These are phyloP conservation scores for Scedosporium minutisporum DNA, from an alignment of 2,329 filamentous ascomycete genomes.

Conservation along the genomic window DNA sequence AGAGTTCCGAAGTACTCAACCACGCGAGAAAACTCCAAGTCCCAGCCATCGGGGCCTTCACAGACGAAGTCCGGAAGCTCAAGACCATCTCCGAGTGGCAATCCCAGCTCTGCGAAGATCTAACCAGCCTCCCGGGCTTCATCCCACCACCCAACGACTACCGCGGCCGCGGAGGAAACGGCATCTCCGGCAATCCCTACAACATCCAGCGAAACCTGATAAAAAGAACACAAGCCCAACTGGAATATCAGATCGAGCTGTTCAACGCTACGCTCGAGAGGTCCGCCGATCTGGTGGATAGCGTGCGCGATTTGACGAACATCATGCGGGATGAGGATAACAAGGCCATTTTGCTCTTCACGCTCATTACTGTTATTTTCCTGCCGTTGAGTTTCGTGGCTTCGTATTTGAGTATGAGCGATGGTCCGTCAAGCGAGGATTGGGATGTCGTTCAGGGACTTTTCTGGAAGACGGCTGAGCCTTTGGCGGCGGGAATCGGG, in stretches of 20 bases:
- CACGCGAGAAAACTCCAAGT: not conserved
- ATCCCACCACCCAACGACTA: not conserved
- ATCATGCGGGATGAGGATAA: slow-evolving; percentile 11
- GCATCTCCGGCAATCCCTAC: not conserved
- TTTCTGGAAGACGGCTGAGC: slow-evolving; percentile 10
- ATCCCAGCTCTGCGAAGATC: slow-evolving; percentile 8
- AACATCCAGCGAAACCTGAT: not conserved
- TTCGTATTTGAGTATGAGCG: slow-evolving; percentile 22
- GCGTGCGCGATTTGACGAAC: not conserved
- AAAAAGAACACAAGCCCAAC: not conserved
- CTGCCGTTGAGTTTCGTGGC: slow-evolving; percentile 21
- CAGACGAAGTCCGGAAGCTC: not conserved
- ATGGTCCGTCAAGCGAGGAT: slow-evolving; percentile 4
- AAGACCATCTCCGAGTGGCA: not conserved
- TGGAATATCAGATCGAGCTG: not conserved
- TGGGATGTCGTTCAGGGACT: slow-evolving; percentile 8
- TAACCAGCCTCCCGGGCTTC: not conserved
- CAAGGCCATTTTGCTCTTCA: slow-evolving; percentile 20
- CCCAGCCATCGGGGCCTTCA: not conserved
- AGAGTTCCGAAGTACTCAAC: not conserved
- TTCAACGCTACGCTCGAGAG: not conserved
- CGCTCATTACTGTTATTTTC: slow-evolving; percentile 20
- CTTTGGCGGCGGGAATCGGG: slow-evolving; percentile 8
- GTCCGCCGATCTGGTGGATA: not conserved
- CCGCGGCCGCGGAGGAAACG: not conserved